A percentile compares a stretch with the other conserved stretches of the same genome.
phyloP scores from a whole-genome alignment of 257 asterid species.

The Solanum virginianum region DNA sequence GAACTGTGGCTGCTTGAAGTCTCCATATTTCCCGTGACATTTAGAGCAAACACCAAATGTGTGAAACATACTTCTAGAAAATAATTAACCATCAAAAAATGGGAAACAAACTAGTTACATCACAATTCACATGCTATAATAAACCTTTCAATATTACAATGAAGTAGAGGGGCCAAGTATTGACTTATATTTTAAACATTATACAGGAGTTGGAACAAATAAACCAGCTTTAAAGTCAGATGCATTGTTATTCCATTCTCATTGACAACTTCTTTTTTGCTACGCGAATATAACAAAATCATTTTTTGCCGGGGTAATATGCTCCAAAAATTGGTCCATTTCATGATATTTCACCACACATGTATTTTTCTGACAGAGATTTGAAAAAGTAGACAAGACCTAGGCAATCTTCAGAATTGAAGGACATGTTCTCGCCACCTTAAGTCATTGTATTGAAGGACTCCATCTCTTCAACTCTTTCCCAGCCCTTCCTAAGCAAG shows the following conservation, averaged over 20 bases:
- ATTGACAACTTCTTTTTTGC: not conserved
- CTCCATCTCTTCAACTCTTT: no score
- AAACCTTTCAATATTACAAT: not conserved
- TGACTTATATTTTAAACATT: not conserved
- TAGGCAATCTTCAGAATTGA: no score
- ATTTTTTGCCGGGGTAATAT: not conserved
- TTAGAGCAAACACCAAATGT: not conserved
- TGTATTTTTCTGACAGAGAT: no score
- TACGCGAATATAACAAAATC: not conserved
- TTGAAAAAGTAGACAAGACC: no score
- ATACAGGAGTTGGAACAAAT: not conserved
- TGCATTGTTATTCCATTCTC: not conserved
- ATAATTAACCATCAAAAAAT: not conserved
- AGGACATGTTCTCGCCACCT: no score
- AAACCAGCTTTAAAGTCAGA: not conserved
- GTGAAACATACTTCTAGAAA: not conserved
- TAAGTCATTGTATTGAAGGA: no score
- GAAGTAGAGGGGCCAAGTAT: not conserved
- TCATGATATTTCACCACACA: no score
- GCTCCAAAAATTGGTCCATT: no score
- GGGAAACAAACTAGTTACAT: not conserved
- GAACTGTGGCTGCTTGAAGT: conserved; percentile 40
- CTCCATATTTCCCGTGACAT: conserved; percentile 54
- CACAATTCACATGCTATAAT: not conserved
- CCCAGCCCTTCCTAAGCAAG: no score